Evolutionary conservation across 2,329 filamentous ascomycete species (phyloP).

Genomic region (Neospermospora avenae): DNA sequence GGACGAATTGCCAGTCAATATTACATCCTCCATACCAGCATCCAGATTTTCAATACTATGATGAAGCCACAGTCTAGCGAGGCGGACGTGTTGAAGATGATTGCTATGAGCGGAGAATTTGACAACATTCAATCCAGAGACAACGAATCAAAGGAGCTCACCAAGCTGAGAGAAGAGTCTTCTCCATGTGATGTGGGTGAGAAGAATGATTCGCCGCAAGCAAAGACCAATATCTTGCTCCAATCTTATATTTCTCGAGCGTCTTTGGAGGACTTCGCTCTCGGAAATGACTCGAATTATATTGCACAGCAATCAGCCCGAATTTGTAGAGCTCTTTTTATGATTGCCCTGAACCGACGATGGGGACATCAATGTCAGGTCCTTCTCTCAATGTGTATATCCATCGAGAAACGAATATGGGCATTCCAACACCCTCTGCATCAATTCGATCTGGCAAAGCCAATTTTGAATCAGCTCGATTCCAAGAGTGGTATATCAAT

Average conservation of each 20-base stretch:
- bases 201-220: constrained; percentile 67
- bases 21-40: constrained; percentile 89
- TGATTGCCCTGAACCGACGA: constrained; percentile 91
- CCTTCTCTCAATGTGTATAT: constrained; percentile 87
- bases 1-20: constrained; percentile 96
- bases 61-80: constrained; percentile 85
- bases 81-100: constrained; percentile 92
- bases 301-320: constrained; percentile 93
- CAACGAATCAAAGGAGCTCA: constrained; percentile 84
- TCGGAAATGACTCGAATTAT: constrained; percentile 89
- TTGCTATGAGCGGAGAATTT: constrained; percentile 96
- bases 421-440: constrained; percentile 91
- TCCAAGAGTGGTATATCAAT: constrained; percentile 74
- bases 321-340: constrained; percentile 92
- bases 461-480: constrained; percentile 81
- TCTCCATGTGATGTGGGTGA: constrained; percentile 77
- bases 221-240: constrained; percentile 92
- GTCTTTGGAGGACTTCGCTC: constrained; percentile 86
- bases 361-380: constrained; percentile 97
- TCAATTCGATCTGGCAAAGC: constrained; percentile 86
- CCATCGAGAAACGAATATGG: constrained; percentile 95
- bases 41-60: constrained; percentile 94
- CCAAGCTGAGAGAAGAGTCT: constrained; percentile 62
- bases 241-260: constrained; percentile 91
- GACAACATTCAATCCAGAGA: constrained; percentile 95